Evolutionary conservation across 1,284 basidiomycete genomes (phyloP).

Genomic region (Caloboletus inedulis): DNA sequence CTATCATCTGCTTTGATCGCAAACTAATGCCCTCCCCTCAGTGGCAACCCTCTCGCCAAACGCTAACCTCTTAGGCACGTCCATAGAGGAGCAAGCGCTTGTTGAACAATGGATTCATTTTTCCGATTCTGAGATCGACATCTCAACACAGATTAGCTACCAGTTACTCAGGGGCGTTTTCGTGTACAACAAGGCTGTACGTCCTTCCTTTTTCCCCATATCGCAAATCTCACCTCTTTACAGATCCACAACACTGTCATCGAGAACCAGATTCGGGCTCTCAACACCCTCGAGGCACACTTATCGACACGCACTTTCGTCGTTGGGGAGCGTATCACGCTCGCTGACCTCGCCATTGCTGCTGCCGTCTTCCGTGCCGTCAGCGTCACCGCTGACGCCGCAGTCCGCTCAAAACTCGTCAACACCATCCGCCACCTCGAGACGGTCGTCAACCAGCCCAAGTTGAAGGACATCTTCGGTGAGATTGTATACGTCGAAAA

Average conservation of each 20-base stretch:
- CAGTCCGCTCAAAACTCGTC: conserved; percentile 64
- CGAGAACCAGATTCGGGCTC: conserved; percentile 53
- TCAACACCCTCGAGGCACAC: conserved; percentile 71
- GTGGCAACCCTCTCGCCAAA: conserved; percentile 74
- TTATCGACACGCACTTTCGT: conserved; percentile 85
- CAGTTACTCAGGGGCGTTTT: conserved; percentile 39
- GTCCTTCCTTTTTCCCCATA: conserved; percentile 42
- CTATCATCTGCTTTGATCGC: conserved; percentile 13
- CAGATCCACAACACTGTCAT: conserved; percentile 55
- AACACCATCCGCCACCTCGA: conserved; percentile 83
- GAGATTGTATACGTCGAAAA: conserved; percentile 67
- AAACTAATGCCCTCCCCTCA: conserved; percentile 34
- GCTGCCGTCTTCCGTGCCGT: conserved; percentile 52
- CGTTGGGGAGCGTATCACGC: conserved; percentile 90
- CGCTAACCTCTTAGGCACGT: conserved; percentile 58
- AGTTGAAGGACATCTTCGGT: conserved; percentile 66
- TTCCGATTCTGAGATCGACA: conserved; percentile 54
- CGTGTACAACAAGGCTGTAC: conserved; percentile 55
- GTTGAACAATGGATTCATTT: conserved; percentile 70
- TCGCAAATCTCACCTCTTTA: neutral
- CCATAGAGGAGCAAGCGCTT: conserved; percentile 54
- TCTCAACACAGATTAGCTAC: conserved; percentile 26
- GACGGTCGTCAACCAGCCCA: conserved; percentile 81
- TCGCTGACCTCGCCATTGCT: conserved; percentile 83
- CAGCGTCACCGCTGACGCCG: conserved; percentile 57